Percentiles rank a stretch among this genome's conserved stretches.
Evolutionary conservation across 331 rosid species (phyloP).

Genomic region (Pyrus hybrid): DNA sequence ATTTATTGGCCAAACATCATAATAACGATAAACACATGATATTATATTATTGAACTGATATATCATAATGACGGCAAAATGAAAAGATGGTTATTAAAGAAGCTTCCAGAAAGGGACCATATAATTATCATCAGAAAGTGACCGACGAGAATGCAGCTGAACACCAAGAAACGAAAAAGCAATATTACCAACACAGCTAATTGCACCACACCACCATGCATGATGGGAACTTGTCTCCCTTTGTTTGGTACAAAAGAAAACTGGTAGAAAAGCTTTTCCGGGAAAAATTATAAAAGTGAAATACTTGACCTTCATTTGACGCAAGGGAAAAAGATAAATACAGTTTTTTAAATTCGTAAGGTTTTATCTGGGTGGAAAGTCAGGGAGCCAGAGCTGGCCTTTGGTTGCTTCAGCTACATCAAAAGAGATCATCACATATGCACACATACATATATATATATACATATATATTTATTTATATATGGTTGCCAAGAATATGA

Average conservation of each 20-base stretch:
- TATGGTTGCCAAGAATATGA: not conserved
- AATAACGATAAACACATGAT: rapidly evolving
- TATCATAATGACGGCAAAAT: no score
- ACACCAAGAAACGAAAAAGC: constrained; percentile 61
- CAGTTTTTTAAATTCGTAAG: not conserved
- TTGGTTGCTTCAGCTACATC: not conserved
- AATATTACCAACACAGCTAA: constrained; percentile 36
- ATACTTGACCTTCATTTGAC: constrained; percentile 65
- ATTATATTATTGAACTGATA: no score
- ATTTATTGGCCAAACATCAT: no score
- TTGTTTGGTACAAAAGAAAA: constrained; percentile 9
- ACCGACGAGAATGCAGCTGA: constrained; percentile 17
- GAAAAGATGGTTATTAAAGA: constrained; percentile 24
- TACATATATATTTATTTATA: not conserved
- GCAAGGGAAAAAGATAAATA: constrained; percentile 30
- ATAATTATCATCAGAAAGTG: not conserved
- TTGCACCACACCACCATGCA: constrained; percentile 6
- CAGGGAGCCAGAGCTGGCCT: not conserved
- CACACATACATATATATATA: no score
- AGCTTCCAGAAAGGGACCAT: constrained; percentile 20
- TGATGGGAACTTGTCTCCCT: constrained; percentile 19
- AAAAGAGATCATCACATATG: not conserved
- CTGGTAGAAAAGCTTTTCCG: constrained; percentile 1
- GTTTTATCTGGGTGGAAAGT: not conserved
- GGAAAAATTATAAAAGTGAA: constrained; percentile 16